These are phyloP conservation scores for Mucor saturninus DNA, from an alignment of 371 early-diverging fungal genomes.

Conservation along the genomic window DNA sequence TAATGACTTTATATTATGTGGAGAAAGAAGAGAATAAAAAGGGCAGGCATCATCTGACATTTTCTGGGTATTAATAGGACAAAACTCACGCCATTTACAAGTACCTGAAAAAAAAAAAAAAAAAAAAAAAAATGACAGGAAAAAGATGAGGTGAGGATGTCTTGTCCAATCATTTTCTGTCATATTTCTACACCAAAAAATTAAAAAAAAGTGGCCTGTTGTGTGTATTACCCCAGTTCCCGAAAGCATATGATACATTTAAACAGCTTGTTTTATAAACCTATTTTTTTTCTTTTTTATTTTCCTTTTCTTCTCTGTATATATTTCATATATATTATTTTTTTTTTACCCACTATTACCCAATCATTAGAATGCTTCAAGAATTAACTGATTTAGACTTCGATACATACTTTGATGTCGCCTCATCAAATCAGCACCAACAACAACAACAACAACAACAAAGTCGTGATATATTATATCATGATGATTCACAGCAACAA, in stretches of 20 bases:
- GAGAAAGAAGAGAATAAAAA: constrained; percentile 6
- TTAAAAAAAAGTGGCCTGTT: constrained; percentile 35
- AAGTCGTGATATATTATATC: constrained; percentile 27
- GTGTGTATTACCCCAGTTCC: constrained; percentile 22
- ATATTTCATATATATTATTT: constrained; percentile 1
- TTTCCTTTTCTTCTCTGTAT: constrained; percentile 9
- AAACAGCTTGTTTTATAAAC: not conserved
- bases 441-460: constrained; percentile 16
- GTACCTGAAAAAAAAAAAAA: constrained; percentile 7
- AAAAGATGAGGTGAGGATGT: constrained; percentile 35
- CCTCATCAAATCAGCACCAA: constrained; percentile 27
- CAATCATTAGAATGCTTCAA: constrained; percentile 26
- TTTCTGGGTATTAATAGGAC: not conserved
- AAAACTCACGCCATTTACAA: not conserved
- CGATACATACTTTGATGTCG: constrained; percentile 33
- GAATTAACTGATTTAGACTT: constrained; percentile 34
- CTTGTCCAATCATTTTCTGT: constrained; percentile 19
- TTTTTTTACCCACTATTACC: not conserved
- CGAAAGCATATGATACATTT: not conserved
- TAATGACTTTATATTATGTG: not conserved
- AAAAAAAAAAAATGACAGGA: constrained; percentile 3
- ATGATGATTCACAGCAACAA: constrained; percentile 16
- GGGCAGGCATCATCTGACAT: constrained; percentile 6
- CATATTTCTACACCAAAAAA: not conserved
- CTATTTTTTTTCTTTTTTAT: not conserved